phyloP scores from a whole-genome alignment of 306 rosid genomes.

The Begonia peltatifolia region DNA sequence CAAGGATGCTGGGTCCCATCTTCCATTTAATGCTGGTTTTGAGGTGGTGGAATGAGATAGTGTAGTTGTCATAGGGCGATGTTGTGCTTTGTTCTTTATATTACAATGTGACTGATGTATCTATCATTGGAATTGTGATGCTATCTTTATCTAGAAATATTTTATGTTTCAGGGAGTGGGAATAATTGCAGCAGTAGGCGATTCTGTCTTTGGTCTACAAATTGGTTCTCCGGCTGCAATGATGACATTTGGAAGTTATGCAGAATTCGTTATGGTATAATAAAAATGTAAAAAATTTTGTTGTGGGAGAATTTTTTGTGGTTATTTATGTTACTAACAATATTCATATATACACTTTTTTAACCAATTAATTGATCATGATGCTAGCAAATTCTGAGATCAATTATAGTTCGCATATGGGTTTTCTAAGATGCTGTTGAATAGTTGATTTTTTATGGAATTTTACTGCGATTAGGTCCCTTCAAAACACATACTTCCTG shows the following conservation, averaged over 20 bases:
- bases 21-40: constrained; percentile 96
- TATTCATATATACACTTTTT: too few species aligned
- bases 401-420: neutral
- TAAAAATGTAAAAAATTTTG: neutral
- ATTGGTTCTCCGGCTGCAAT: constrained; percentile 81
- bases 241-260: constrained; percentile 89
- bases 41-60: constrained; percentile 40
- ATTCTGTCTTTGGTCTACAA: constrained; percentile 52
- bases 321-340: too few species aligned
- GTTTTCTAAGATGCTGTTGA: neutral
- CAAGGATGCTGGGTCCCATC: constrained; percentile 38
- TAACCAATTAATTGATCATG: too few species aligned
- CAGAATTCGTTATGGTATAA: constrained; percentile 56
- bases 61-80: constrained; percentile 3
- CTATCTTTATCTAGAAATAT: constrained; percentile 6
- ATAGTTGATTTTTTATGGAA: constrained; percentile 7
- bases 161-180: constrained; percentile 68
- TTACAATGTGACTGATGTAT: neutral
- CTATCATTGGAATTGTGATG: neutral
- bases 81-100: neutral
- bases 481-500: constrained; percentile 75
- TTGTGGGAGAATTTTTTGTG: neutral
- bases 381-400: too few species aligned
- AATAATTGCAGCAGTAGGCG: constrained; percentile 76
- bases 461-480: constrained; percentile 37